These are phyloP conservation scores for Yarrowia galli DNA, from an alignment of 1,139 yeast genomes.

Conservation along the genomic window DNA sequence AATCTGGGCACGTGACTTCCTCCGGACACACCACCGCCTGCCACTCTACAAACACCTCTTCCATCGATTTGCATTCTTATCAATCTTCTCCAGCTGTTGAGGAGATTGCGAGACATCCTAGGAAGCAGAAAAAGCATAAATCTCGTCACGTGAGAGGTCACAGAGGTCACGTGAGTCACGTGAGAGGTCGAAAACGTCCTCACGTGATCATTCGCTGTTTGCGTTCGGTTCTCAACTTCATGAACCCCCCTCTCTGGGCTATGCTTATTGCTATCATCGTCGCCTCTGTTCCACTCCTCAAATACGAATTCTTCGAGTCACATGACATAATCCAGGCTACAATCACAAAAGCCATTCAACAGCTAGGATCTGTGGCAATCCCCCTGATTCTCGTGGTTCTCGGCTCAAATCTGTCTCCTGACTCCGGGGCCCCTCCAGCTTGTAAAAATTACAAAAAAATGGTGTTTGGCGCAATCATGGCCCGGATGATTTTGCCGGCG, in stretches of 20 bases:
- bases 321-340: slow-evolving; percentile 79
- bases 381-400: slow-evolving; percentile 74
- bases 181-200: too few relatives aligned
- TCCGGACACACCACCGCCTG: slow-evolving; percentile 24
- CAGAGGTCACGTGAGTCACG: too few relatives aligned
- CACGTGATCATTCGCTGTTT: slow-evolving; percentile 1
- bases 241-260: slow-evolving; percentile 96
- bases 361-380: slow-evolving; percentile 86
- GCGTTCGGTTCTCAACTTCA: slow-evolving; percentile 56
- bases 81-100: slow-evolving; percentile 20
- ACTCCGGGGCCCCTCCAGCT: slow-evolving; percentile 52
- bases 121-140: slow-evolving; percentile 4
- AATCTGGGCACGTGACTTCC: too few relatives aligned
- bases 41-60: not conserved
- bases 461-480: slow-evolving; percentile 69
- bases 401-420: slow-evolving; percentile 60
- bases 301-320: slow-evolving; percentile 66
- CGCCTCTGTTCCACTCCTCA: slow-evolving; percentile 78
- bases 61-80: slow-evolving; percentile 1
- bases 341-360: slow-evolving; percentile 73
- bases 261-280: slow-evolving; percentile 84
- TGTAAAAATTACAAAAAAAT: slow-evolving; percentile 65
- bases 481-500: slow-evolving; percentile 81
- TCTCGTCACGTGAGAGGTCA: too few relatives aligned
- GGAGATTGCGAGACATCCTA: slow-evolving; percentile 12